A percentile compares a stretch with the other conserved stretches of the same genome.
phyloP scores from a whole-genome alignment of 768 basidiomycete species.

The Vararia minispora region DNA sequence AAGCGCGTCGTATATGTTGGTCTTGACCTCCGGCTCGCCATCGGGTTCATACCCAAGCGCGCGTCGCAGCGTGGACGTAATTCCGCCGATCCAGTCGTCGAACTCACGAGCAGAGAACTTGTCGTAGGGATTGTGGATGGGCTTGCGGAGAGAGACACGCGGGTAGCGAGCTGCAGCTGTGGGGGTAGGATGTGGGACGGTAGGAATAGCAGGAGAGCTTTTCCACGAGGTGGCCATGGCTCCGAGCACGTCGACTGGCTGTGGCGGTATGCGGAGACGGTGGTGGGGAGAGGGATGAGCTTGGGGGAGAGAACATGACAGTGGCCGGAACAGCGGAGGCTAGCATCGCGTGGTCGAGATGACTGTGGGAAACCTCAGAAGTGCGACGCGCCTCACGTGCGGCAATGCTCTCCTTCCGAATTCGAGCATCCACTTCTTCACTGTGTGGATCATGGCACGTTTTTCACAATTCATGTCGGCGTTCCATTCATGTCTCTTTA shows the following conservation, averaged over 20 bases:
- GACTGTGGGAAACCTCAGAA: too few species aligned
- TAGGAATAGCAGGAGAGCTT: not conserved
- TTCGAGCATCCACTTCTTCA: too few species aligned
- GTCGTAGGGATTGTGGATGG: slow-evolving; percentile 63
- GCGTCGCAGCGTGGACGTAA: slow-evolving; percentile 43
- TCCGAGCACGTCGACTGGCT: too few species aligned
- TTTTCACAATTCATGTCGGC: not conserved
- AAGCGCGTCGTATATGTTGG: slow-evolving; percentile 5
- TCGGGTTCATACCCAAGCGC: slow-evolving; percentile 41
- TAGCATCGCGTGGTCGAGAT: too few species aligned
- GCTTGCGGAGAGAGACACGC: slow-evolving; percentile 26
- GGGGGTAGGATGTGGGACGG: slow-evolving; percentile 2
- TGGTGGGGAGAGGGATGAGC: too few species aligned
- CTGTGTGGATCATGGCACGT: slow-evolving; percentile 8
- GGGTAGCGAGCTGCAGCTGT: not conserved
- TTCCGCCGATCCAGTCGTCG: slow-evolving; percentile 58
- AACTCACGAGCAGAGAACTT: slow-evolving; percentile 59
- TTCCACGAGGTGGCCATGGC: slow-evolving; percentile 6
- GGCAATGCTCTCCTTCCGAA: too few species aligned
- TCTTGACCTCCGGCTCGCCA: slow-evolving; percentile 12
- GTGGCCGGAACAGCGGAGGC: too few species aligned
- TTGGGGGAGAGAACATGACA: too few species aligned
- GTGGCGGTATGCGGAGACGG: too few species aligned
- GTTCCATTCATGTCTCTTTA: slow-evolving; percentile 19
- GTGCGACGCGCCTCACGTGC: too few species aligned